A percentile compares a stretch with the other conserved stretches of the same genome.
Conservation (phyloP, 2,329 filamentous ascomycete genomes). For the Chaetomiaceae sp. region DNA sequence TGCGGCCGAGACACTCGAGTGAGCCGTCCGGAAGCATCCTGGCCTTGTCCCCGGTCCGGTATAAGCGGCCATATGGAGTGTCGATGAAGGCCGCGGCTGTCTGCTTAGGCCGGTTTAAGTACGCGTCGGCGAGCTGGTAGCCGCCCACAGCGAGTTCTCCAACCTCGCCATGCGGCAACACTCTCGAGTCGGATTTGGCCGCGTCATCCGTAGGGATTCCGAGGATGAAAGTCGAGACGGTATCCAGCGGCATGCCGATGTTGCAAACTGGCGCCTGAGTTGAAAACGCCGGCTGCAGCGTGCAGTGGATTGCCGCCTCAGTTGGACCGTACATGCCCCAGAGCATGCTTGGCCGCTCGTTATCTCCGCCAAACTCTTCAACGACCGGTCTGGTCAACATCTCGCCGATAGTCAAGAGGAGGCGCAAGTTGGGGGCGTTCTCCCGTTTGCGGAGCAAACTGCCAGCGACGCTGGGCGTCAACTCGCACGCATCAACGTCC, state of each 20-base stretch:
- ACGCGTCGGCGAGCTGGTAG: constrained; percentile 69
- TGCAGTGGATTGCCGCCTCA: constrained; percentile 85
- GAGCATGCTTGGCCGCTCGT: constrained; percentile 53
- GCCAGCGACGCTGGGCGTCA: constrained; percentile 81
- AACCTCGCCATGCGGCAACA: constrained; percentile 59
- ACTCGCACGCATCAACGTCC: constrained; percentile 73
- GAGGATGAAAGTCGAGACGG: constrained; percentile 71
- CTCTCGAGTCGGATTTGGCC: constrained; percentile 32
- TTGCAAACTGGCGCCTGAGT: constrained; percentile 53
- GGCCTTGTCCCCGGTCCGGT: constrained; percentile 81
- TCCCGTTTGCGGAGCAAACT: constrained; percentile 64
- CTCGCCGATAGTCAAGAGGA: constrained; percentile 84
- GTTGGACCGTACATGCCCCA: constrained; percentile 95
- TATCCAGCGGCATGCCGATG: constrained; percentile 73
- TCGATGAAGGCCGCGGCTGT: constrained; percentile 66
- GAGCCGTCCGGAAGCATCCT: constrained; percentile 59
- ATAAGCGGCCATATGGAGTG: constrained; percentile 62
- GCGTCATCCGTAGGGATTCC: constrained; percentile 35
- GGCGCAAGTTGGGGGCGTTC: constrained; percentile 59
- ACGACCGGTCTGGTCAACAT: constrained; percentile 79
- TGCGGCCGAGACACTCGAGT: constrained; percentile 77
- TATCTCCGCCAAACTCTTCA: constrained; percentile 62
- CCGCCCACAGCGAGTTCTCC: constrained; percentile 82
- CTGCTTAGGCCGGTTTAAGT: constrained; percentile 74
- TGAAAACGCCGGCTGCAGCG: constrained; percentile 59